These are phyloP conservation scores for Didymella arachidicola DNA, from an alignment of 2,329 filamentous ascomycete genomes.

Conservation along the genomic window DNA sequence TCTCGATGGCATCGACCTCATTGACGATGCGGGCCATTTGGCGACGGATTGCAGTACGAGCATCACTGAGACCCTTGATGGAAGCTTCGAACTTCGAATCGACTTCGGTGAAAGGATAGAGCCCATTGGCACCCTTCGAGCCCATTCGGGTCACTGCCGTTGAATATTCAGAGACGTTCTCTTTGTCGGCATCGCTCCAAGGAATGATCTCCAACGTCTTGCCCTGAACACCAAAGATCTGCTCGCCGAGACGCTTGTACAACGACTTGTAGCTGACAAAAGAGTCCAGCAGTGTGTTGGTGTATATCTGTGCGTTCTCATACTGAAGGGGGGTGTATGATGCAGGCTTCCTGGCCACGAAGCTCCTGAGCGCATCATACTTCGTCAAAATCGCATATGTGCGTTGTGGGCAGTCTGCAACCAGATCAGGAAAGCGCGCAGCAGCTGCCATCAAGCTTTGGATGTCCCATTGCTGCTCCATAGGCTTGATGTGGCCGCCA, in stretches of 20 bases:
- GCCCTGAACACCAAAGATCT: neutral
- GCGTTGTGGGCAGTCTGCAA: constrained; percentile 18
- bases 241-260: neutral
- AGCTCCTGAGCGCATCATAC: constrained; percentile 18
- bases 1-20: constrained; percentile 9
- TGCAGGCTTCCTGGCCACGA: constrained; percentile 7
- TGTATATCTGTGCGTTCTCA: constrained; percentile 20
- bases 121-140: neutral
- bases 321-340: constrained; percentile 16
- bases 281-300: constrained; percentile 18
- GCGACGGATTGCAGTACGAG: neutral
- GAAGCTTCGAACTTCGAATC: constrained; percentile 5
- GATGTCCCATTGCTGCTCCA: constrained; percentile 13
- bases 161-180: neutral
- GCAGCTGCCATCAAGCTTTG: constrained; percentile 4
- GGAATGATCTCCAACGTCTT: constrained; percentile 1
- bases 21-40: constrained; percentile 12
- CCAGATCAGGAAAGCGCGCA: constrained; percentile 17
- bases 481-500: constrained; percentile 24
- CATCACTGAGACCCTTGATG: constrained; percentile 11
- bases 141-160: neutral
- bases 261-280: constrained; percentile 25
- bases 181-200: constrained; percentile 1
- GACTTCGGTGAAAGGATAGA: neutral
- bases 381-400: constrained; percentile 23